These are phyloP conservation scores for Musa schizocarpa DNA, from an alignment of 176 grass and related monocot genomes.

Conservation along the genomic window DNA sequence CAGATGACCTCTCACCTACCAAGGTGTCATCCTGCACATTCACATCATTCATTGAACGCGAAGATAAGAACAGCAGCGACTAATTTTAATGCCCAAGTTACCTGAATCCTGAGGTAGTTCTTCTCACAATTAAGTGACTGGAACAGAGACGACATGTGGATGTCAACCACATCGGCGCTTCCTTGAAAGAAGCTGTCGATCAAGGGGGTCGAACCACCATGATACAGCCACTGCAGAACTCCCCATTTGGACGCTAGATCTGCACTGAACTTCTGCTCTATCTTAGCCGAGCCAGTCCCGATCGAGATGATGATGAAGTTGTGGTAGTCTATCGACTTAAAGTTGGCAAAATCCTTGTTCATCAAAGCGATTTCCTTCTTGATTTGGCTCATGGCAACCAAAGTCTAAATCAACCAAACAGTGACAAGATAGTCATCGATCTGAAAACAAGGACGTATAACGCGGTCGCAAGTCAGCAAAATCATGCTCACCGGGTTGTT, in stretches of 20 bases:
- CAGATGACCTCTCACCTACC: neutral
- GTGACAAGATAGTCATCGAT: neutral
- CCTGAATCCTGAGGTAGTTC: neutral
- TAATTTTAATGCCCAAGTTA: too few relatives aligned
- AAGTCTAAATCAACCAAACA: neutral
- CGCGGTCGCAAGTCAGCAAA: neutral
- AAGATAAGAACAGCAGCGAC: too few relatives aligned
- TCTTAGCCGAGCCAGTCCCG: constrained; percentile 42
- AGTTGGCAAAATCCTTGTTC: constrained; percentile 23
- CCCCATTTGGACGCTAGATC: constrained; percentile 6
- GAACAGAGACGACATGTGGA: neutral
- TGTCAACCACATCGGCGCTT: constrained; percentile 16
- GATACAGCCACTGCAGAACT: neutral
- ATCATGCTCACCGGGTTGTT: neutral
- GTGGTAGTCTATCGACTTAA: constrained; percentile 28
- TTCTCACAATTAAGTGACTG: neutral
- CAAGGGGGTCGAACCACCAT: neutral
- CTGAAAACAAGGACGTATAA: neutral
- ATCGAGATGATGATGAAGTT: constrained; percentile 51
- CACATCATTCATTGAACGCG: too few relatives aligned
- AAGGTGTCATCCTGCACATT: neutral
- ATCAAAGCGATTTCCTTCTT: constrained; percentile 40
- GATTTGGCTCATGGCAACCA: neutral
- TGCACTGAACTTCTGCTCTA: constrained; percentile 30
- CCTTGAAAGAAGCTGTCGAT: constrained; percentile 12